Conservation (phyloP, 106 monocot species). For the Vanilla planifolia region DNA sequence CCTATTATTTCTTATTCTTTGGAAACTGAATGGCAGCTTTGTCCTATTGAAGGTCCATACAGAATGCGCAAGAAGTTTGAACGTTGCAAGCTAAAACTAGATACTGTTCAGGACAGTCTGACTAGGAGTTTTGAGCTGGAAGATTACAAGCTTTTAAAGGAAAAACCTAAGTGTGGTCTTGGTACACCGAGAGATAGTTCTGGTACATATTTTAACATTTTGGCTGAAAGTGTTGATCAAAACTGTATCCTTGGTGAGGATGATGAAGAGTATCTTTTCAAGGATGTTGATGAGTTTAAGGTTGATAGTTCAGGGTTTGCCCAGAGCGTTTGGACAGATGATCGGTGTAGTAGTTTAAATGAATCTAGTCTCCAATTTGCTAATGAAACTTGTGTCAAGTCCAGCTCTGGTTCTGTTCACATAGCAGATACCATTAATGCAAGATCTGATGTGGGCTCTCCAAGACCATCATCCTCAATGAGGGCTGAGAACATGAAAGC, state of each 20-base stretch:
- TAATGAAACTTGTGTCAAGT: constrained; percentile 57
- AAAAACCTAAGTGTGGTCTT: constrained; percentile 31
- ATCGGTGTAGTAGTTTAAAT: constrained; percentile 68
- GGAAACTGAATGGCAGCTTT: constrained; percentile 87
- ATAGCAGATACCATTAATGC: constrained; percentile 57
- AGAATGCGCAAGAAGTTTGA: constrained; percentile 98
- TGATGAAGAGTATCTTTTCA: constrained; percentile 33
- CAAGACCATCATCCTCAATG: constrained; percentile 53
- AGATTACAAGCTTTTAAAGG: constrained; percentile 18
- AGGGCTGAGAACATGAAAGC: constrained; percentile 38
- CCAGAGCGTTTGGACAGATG: constrained; percentile 77
- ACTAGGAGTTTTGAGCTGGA: constrained; percentile 39
- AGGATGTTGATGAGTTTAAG: constrained; percentile 56
- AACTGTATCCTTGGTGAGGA: constrained; percentile 40
- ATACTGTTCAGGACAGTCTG: constrained; percentile 62
- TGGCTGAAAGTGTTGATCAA: constrained; percentile 32
- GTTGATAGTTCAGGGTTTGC: constrained; percentile 31
- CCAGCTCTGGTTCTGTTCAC: constrained; percentile 58
- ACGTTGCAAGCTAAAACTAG: constrained; percentile 61
- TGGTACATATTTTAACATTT: constrained; percentile 52
- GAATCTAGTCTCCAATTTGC: constrained; percentile 88
- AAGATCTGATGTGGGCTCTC: constrained; percentile 73
- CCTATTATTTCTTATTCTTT: constrained; percentile 37
- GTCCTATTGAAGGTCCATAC: constrained; percentile 93
- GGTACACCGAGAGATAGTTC: constrained; percentile 43